A percentile compares a stretch with the other conserved stretches of the same genome.
These are phyloP conservation scores for Populus tremula DNA, from an alignment of 345 rosid genomes.

Conservation along the genomic window DNA sequence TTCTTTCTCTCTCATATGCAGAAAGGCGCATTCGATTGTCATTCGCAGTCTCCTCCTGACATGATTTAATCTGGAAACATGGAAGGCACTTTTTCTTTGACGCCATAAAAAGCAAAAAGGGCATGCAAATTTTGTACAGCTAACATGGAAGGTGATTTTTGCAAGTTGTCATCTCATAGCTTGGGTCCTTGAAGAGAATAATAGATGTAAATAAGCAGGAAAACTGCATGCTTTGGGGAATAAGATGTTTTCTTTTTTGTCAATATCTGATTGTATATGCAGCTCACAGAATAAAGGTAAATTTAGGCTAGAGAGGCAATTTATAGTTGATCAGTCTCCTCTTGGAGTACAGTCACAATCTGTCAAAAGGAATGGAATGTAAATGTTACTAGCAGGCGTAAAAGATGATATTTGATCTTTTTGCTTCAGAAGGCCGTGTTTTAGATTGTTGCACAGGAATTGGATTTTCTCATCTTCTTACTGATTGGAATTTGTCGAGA, in stretches of 20 bases:
- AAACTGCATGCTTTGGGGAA: conserved; percentile 21
- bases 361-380: conserved; percentile 25
- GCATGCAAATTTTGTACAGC: conserved; percentile 30
- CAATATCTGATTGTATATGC: conserved; percentile 14
- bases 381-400: conserved; percentile 8
- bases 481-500: too few species aligned
- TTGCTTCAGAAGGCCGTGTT: neutral
- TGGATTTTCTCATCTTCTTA: neutral
- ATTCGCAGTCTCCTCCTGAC: conserved; percentile 39
- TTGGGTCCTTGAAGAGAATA: conserved; percentile 4
- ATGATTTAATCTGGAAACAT: neutral
- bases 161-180: neutral
- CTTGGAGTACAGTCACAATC: neutral
- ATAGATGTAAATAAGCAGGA: conserved; percentile 29
- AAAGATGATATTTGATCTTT: neutral
- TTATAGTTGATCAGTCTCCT: neutral
- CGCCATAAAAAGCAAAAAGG: neutral
- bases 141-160: conserved; percentile 31
- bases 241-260: conserved; percentile 26
- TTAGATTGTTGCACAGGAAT: neutral
- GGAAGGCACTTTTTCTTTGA: conserved; percentile 16
- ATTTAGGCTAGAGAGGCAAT: conserved; percentile 7
- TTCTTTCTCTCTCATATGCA: conserved; percentile 35
- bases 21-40: conserved; percentile 79
- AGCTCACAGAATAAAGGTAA: neutral